A percentile compares a stretch with the other conserved stretches of the same genome.
These are phyloP conservation scores for Lasiosphaeria ovina DNA, from an alignment of 495 filamentous ascomycete species.

Conservation along the genomic window DNA sequence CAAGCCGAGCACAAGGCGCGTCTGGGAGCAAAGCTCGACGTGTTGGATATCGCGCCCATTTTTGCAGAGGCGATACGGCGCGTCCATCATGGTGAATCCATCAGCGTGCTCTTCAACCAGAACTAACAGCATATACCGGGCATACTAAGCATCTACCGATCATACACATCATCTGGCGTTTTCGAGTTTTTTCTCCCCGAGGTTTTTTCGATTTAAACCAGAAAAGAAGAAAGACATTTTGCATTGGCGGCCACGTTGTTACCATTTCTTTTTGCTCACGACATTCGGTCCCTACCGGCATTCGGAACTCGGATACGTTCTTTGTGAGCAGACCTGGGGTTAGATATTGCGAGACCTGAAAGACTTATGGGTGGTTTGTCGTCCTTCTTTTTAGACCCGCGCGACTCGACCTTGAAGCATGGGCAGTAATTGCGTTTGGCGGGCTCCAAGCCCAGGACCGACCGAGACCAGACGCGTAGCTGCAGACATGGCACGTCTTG, in stretches of 20 bases:
- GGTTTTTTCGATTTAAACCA: conserved; percentile 15
- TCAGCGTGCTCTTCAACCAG: conserved; percentile 94
- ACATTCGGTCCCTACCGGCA: conserved; percentile 15
- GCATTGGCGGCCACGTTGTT: conserved; percentile 28
- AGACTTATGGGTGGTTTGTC: conserved; percentile 9
- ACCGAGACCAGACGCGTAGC: too few species aligned
- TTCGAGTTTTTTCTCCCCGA: conserved; percentile 5
- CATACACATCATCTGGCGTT: conserved; percentile 21
- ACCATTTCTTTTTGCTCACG: conserved; percentile 5
- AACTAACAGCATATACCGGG: conserved; percentile 51
- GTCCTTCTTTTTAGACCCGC: conserved; percentile 1
- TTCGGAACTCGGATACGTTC: conserved; percentile 11
- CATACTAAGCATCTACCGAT: conserved; percentile 19
- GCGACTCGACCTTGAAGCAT: background rate
- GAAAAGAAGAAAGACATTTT: conserved; percentile 24
- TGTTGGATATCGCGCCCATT: conserved; percentile 85
- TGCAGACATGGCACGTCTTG: background rate
- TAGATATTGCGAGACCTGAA: conserved; percentile 5
- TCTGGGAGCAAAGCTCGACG: conserved; percentile 80
- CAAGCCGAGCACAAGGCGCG: conserved; percentile 73
- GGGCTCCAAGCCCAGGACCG: background rate
- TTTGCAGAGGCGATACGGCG: conserved; percentile 97
- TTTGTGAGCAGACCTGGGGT: conserved; percentile 1
- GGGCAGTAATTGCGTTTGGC: background rate
- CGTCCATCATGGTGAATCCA: conserved; percentile 97